A percentile compares a stretch with the other conserved stretches of the same genome.
Conservation (phyloP, 169 alveolate species). For the Eimeria mitis region DNA sequence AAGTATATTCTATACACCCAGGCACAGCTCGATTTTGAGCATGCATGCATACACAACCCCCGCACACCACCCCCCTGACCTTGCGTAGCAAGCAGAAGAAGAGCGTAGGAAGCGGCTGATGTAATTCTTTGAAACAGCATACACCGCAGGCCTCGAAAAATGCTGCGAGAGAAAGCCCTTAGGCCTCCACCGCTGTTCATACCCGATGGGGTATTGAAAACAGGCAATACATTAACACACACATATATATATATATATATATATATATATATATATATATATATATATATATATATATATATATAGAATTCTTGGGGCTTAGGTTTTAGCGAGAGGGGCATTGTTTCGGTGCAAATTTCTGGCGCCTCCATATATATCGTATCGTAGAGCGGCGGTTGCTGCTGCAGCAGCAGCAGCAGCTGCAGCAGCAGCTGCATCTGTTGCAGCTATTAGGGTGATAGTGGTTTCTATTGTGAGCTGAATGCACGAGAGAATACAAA, state of each 20-base stretch:
- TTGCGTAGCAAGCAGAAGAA: no score
- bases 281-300: not conserved
- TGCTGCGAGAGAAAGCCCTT: no score
- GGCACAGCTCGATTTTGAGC: not conserved
- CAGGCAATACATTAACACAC: no score
- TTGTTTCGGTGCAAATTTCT: not conserved
- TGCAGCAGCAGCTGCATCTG: not conserved
- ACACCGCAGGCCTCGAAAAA: not conserved
- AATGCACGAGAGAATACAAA: not conserved
- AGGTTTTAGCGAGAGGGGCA: not conserved
- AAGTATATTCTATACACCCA: not conserved
- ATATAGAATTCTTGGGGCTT: not conserved
- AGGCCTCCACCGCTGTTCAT: no score
- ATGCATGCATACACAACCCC: not conserved
- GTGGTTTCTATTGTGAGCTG: not conserved
- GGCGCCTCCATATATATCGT: no score
- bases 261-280: not conserved
- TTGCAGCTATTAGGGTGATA: not conserved
- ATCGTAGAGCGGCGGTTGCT: not conserved
- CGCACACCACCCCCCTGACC: no score
- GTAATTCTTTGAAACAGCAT: not conserved
- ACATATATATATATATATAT: no score
- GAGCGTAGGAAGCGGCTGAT: not conserved
- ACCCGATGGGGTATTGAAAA: no score
- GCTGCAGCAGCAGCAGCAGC: not conserved